These are phyloP conservation scores for Annona squamosa DNA, from an alignment of 164 flowering plant species.

Conservation along the genomic window DNA sequence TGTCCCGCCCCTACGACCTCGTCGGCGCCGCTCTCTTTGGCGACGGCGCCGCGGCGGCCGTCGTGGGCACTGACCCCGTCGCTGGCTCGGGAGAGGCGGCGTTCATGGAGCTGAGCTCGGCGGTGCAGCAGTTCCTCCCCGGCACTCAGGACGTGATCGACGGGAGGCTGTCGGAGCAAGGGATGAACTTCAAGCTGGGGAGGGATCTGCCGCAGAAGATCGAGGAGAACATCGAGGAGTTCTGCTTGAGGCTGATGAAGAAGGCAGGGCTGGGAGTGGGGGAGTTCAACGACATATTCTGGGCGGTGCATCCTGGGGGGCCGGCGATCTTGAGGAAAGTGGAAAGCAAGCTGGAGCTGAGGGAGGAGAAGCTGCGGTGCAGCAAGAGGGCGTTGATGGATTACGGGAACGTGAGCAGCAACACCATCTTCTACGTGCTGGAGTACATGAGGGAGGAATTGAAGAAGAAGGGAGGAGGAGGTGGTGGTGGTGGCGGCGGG, in stretches of 20 bases:
- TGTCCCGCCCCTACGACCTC: conserved; percentile 54
- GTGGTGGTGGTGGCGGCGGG: not conserved
- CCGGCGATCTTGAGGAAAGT: conserved; percentile 60
- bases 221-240: conserved; percentile 55
- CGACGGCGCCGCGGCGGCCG: conserved; percentile 64
- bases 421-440: conserved; percentile 55
- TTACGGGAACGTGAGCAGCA: conserved; percentile 66
- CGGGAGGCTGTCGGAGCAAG: conserved; percentile 52
- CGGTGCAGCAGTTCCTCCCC: conserved; percentile 57
- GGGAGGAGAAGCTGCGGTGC: conserved; percentile 36
- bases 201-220: conserved; percentile 63
- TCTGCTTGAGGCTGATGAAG: conserved; percentile 49
- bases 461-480: conserved; percentile 17
- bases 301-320: conserved; percentile 81
- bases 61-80: conserved; percentile 44
- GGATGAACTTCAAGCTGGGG: conserved; percentile 60
- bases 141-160: conserved; percentile 49
- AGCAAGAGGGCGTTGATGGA: conserved; percentile 65
- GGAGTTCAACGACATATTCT: conserved; percentile 50
- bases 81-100: conserved; percentile 25
- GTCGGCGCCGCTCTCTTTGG: conserved; percentile 76
- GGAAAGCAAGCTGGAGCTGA: conserved; percentile 33
- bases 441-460: conserved; percentile 53
- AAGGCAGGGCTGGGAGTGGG: conserved; percentile 21
- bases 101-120: conserved; percentile 50